These are phyloP conservation scores for Tetrahymena malaccensis DNA, from an alignment of 73 alveolate species.

Conservation along the genomic window DNA sequence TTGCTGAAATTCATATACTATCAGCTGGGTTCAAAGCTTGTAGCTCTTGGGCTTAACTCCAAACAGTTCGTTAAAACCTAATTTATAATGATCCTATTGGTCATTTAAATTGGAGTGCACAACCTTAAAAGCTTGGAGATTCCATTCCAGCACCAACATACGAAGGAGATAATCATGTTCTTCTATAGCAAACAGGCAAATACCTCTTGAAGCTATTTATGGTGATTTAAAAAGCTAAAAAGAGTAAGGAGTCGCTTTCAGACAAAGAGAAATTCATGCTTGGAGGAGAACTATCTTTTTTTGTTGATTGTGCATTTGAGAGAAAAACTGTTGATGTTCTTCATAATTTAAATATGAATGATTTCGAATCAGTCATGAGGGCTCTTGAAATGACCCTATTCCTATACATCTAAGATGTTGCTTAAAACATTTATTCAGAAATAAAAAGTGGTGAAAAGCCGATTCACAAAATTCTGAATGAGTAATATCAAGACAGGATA, in stretches of 20 bases:
- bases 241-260: background rate
- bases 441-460: background rate
- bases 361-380: background rate
- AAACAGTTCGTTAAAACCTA: constrained; percentile 14
- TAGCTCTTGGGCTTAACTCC: constrained; percentile 22
- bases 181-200: constrained; percentile 38
- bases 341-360: background rate
- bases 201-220: constrained; percentile 8
- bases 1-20: constrained; percentile 11
- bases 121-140: background rate
- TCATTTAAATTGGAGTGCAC: constrained; percentile 3
- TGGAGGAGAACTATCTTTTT: background rate
- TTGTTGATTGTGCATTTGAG: background rate
- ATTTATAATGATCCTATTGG: constrained; percentile 12
- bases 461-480: background rate
- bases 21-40: constrained; percentile 20
- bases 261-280: background rate
- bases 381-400: background rate
- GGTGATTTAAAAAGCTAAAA: background rate
- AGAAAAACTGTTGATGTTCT: background rate
- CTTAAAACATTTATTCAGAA: background rate
- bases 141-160: constrained; percentile 28
- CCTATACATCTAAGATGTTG: background rate
- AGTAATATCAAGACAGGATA: background rate
- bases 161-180: constrained; percentile 60